phyloP scores from a whole-genome alignment of 441 rosid species.

The Brassica hybrid region DNA sequence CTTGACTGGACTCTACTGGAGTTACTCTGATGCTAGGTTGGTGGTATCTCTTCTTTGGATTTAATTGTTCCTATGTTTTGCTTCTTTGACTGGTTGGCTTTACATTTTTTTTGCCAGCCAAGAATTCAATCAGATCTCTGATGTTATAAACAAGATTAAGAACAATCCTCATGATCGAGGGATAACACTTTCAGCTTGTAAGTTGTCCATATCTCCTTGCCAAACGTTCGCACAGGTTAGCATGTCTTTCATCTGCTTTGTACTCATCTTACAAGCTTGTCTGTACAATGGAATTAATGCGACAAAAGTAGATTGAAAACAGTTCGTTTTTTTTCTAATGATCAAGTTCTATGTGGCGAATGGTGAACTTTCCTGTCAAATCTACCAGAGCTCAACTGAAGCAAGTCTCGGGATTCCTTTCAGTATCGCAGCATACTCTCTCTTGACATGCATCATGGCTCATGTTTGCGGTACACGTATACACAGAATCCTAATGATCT shows the following conservation, averaged over 20 bases:
- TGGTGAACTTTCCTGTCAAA: constrained; percentile 73
- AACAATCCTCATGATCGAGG: constrained; percentile 63
- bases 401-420: constrained; percentile 77
- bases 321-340: background rate
- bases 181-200: constrained; percentile 70
- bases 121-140: constrained; percentile 70
- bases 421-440: constrained; percentile 73
- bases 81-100: constrained; percentile 13
- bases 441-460: constrained; percentile 81
- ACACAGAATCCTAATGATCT: background rate
- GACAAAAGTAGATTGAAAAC: background rate
- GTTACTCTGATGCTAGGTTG: constrained; percentile 31
- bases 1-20: constrained; percentile 27
- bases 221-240: constrained; percentile 71
- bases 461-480: constrained; percentile 74
- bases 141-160: constrained; percentile 78
- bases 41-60: constrained; percentile 1
- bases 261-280: background rate
- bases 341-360: constrained; percentile 56
- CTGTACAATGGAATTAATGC: background rate
- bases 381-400: constrained; percentile 81
- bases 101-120: constrained; percentile 21
- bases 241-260: background rate
- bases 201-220: constrained; percentile 72
- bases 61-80: constrained; percentile 1